Percentiles rank a stretch among this genome's conserved stretches.
phyloP scores from a whole-genome alignment of 257 asterid species.

The Gynochthodes officinalis region DNA sequence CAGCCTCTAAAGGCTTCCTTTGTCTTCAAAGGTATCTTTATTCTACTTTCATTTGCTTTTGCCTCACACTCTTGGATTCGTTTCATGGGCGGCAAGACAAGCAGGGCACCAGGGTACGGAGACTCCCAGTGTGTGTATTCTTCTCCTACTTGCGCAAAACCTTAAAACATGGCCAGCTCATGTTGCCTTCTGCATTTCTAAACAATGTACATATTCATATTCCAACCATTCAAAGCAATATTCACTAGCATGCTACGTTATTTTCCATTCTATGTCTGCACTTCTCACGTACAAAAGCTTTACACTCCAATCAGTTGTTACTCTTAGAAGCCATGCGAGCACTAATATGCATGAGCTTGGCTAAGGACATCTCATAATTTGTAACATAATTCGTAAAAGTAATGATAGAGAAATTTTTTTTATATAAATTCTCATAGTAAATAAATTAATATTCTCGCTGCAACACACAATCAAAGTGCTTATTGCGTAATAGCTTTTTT shows the following conservation, averaged over 20 bases:
- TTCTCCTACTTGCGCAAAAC: conserved; percentile 8
- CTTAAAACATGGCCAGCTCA: conserved; percentile 24
- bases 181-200: conserved; percentile 27
- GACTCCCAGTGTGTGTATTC: background rate
- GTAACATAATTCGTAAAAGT: too few relatives aligned
- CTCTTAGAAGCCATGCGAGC: too few relatives aligned
- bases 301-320: too few relatives aligned
- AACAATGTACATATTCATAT: background rate
- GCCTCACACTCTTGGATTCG: conserved; percentile 40
- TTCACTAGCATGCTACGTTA: conserved; percentile 54
- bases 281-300: too few relatives aligned
- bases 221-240: conserved; percentile 6
- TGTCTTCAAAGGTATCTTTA: conserved; percentile 37
- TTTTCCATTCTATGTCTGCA: background rate
- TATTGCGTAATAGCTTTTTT: too few relatives aligned
- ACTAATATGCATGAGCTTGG: too few relatives aligned
- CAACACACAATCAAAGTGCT: too few relatives aligned
- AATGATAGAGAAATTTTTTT: too few relatives aligned
- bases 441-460: too few relatives aligned
- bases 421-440: too few relatives aligned
- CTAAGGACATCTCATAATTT: too few relatives aligned
- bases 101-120: conserved; percentile 22
- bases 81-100: conserved; percentile 63
- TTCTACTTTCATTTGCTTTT: conserved; percentile 21
- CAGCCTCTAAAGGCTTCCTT: conserved; percentile 52